phyloP scores from a whole-genome alignment of 257 asterid genomes.

The Dorcoceras hygrometricum region DNA sequence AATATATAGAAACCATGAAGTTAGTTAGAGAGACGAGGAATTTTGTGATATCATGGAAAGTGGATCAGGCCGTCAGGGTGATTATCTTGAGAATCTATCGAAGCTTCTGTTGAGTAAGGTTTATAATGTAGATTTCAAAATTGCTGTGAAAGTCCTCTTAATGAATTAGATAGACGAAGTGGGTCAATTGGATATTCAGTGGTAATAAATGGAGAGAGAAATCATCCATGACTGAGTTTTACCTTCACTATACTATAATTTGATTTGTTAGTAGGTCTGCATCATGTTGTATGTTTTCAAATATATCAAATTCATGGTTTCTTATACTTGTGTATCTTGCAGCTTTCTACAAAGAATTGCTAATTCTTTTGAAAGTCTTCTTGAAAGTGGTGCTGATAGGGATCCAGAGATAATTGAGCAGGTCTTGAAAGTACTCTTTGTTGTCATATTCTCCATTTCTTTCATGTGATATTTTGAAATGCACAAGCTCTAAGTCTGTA shows the following conservation, averaged over 20 bases:
- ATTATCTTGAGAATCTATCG: not conserved
- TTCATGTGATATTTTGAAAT: slow-evolving; percentile 16
- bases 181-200: not conserved
- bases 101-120: not conserved
- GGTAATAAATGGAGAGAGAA: not conserved
- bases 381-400: slow-evolving; percentile 82
- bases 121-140: not conserved
- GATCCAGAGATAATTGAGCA: slow-evolving; percentile 88
- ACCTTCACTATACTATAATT: not conserved
- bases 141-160: not conserved
- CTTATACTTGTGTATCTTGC: slow-evolving; percentile 27
- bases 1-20: too few relatives aligned
- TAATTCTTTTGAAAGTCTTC: slow-evolving; percentile 57
- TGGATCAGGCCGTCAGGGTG: not conserved
- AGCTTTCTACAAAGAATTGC: slow-evolving; percentile 71
- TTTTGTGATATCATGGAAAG: not conserved
- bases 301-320: slow-evolving; percentile 3
- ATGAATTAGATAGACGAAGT: not conserved
- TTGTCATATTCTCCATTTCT: slow-evolving; percentile 15
- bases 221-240: not conserved
- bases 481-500: slow-evolving; percentile 14
- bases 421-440: slow-evolving; percentile 38
- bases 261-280: not conserved
- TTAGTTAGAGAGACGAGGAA: too few relatives aligned
- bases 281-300: not conserved